Evolutionary conservation across 805 yeast species (phyloP), one percentile per base, ranked within the genome.

Genomic region (Lipomyces orientalis): DNA sequence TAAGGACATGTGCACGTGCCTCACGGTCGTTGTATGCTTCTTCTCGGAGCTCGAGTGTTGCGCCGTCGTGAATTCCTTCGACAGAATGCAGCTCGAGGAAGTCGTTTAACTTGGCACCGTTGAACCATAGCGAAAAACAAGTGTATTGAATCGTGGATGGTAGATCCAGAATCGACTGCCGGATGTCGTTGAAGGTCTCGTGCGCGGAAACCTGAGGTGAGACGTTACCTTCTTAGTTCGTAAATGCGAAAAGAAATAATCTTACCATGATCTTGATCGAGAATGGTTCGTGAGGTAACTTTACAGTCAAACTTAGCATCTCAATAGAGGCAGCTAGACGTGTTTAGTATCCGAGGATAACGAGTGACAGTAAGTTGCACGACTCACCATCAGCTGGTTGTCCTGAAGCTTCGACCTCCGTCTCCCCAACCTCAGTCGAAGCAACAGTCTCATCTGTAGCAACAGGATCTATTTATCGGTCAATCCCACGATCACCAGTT

Each of bases 91-190:
- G 71, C 29, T 75, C 74, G 8, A 68, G 71, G 46, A 80, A 74
- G n/a, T 77, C 65, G 31, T 82, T 80, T 54, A 82, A 73, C 54
- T 79, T 76, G 59, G 74, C 72, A 29, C 81, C 84, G 7, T 79
- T 76, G 55, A 75, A 75, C 54, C 73, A 75, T 25, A 90, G 79
- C 2, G 82, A 78, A 75, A 86, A 91, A 71, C 87, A 84, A 37
- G 96, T 88, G 73, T 84, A 82, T 60, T 86, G 88, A 72, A 83
- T 83, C 55, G 89, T 84, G 33, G 81, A 81, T 9, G 89, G 85
- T 37, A 86, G 78, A n/a, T 86, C 78, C n/a, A 83, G 78, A 60
- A 91, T 78, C 16, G 89, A 83, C 74, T 86, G 87, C 68, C 81
- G 83, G 60, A 91, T 81, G 64, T 88, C 90, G 56, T 82, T 79